Evolutionary conservation across 2,329 filamentous ascomycete species (phyloP), one percentile per base, ranked within the genome.

Genomic region (Fusarium marasasianum): DNA sequence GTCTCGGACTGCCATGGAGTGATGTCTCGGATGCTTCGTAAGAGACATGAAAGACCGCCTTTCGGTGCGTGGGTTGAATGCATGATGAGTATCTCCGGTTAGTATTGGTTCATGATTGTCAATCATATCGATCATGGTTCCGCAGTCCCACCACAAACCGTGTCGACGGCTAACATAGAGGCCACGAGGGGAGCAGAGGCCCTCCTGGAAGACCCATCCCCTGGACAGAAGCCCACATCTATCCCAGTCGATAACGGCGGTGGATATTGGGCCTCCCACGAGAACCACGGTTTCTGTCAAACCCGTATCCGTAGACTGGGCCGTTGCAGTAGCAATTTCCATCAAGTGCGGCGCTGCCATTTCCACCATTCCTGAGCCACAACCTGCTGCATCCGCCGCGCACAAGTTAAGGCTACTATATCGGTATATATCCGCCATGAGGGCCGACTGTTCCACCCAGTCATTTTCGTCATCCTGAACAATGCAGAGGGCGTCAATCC

Each of bases 41-140:
- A 47, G 44, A 47, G 44, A 20, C 6, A 7, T 5, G 14, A 45
- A 47, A 0, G 44, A 29, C 8, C 44, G 18, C 18, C 44, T 47
- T 20, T 47, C 24, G 8, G 5, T 47, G 4, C 44, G 44, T 47
- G 44, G 44, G 24, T 47, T 4, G 6, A 47, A 47, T 3, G 24
- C 24, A 26, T 47, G 44, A 47, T 26, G 2, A 10, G 24, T 3
- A 5, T 47, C 44, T 0, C 24, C 8, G 0, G 44, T 29, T 0
- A 2, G 5, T 47, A 47, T 47, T 0, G 44, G 0, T 0, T 26
- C 24, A 26, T 0, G 11, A 0, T 0, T 7, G 44, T 47, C 44
- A 29, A 47, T 47, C 18, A 10, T 20, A 14, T 45, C 12, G 11
- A 47, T 47, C 44, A 47, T 20, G 5, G 44, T 29, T 20, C 44